Evolutionary conservation across 2,329 filamentous ascomycete species (phyloP), one percentile per base, ranked within the genome.

Genomic region (Clarireedia hainanense): DNA sequence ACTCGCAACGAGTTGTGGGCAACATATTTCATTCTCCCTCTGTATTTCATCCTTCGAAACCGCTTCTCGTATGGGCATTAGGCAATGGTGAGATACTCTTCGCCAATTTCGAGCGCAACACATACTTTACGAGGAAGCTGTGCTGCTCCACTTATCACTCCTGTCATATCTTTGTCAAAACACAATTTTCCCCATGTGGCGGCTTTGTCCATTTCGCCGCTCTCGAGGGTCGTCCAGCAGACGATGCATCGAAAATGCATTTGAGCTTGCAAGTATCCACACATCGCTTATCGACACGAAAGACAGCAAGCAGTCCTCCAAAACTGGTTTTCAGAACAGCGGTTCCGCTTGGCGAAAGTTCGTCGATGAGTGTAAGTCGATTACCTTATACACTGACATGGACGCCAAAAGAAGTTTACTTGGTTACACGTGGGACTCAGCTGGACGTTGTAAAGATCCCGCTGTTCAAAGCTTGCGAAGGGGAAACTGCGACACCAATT

Each of bases 101-200:
- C 17, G 46, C 45, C 14, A 36, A 55, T 15, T 43, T 40, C n/a
- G 37, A 17, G 30, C 27, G 10, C 17, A 49, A 55, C 37, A 55
- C 34, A 3, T 55, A 55, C 15, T 49, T 55, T 2, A 42, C 43
- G 3, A n/a, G 51, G 47, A 14, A 53, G 27, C 42, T 53, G 3
- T 47, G 42, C 2, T 53, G 51, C 12, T 47, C 42, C 6, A 47
- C 42, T 23, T 47, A 39, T 30, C 17, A n/a, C 30, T 46, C 43
- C 30, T 53, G 51, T 15, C 50, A 53, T 5, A 47, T 53, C 5
- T 53, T 53, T 1, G 23, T 53, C 30, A 47, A 53, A 14, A 20
- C 39, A 1, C 40, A 14, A 5, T 53, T 40, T 14, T 53, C 42
- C 9, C n/a, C 42, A 6, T 53, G 51, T 27, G 51, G 51, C 36